Evolutionary conservation across 768 basidiomycete genomes (phyloP), one percentile per base, ranked within the genome.

Genomic region (Lactarius psammicola): DNA sequence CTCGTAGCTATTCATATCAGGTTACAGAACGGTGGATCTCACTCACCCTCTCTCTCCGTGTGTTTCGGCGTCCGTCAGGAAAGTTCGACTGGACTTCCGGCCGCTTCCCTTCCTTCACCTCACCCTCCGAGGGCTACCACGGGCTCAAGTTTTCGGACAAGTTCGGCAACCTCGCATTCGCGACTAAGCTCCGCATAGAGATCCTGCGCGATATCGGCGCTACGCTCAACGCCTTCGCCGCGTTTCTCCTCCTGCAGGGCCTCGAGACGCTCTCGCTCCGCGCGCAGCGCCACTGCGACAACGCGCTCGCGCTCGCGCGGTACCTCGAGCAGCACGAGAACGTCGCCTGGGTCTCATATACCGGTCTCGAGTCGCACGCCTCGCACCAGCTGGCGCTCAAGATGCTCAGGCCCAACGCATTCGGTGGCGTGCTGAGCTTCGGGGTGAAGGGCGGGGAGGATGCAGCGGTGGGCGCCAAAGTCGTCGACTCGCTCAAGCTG

Each of bases 41-140:
- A 28, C n/a, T 2, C n/a, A n/a, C n/a, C n/a, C 55, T 38, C 31
- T 59, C 65, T 17, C 3, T 23, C 42, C 20, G 6, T 8, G n/a
- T 18, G n/a, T n/a, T n/a, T 61, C 56, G 59, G 8, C 66, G 58
- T 38, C 6, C 65, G n/a, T n/a, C n/a, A 78, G 86, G 87, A 56
- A 89, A 87, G 62, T 92, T 92, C 71, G 86, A 91, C 78, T 90
- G 88, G 87, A 76, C 79, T 3, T 87, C 86, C 10, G 87, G 87
- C 28, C 83, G 81, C 69, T 92, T 92, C 80, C 88, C 90, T 2
- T 80, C 80, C 4, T 89, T 93, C 77, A 91, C 88, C 2, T 80
- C 84, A 63, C 89, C 91, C 0, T 76, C 87, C 23, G 89, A 89
- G 72, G 88, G 89, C 0, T 92, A 91, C 73, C 88, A 92, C 64